phyloP scores from a whole-genome alignment of 192 early-diverging fungal genomes.

The Entomortierella chlamydospora region DNA sequence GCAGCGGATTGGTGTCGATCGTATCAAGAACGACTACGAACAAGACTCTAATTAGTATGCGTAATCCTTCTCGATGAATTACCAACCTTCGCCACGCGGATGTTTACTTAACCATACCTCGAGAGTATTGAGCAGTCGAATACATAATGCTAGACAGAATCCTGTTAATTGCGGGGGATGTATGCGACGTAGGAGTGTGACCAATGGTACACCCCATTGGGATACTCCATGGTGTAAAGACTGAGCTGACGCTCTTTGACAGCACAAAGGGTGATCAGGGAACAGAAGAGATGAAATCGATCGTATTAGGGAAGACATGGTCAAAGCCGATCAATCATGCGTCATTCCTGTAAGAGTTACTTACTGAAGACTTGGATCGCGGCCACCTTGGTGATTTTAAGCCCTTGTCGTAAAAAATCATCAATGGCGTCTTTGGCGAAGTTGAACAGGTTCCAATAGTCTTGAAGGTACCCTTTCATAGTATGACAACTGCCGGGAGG shows the following conservation, averaged over 20 bases:
- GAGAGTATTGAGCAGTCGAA: slow-evolving; percentile 21
- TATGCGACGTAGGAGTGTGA: slow-evolving; percentile 15
- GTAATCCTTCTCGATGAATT: too few relatives aligned
- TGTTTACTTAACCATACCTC: too few relatives aligned
- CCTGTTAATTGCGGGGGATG: slow-evolving; percentile 12
- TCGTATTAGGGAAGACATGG: background rate
- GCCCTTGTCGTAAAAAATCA: slow-evolving; percentile 10
- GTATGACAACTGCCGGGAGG: slow-evolving; percentile 18
- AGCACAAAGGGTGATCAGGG: slow-evolving; percentile 2
- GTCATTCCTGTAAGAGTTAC: slow-evolving; percentile 4
- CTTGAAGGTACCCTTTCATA: slow-evolving; percentile 15
- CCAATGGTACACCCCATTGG: slow-evolving; percentile 24
- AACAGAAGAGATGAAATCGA: background rate
- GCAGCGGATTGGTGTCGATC: too few relatives aligned
- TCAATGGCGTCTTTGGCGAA: slow-evolving; percentile 4
- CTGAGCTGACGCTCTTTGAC: slow-evolving; percentile 10
- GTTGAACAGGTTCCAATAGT: slow-evolving; percentile 27
- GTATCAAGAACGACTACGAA: too few relatives aligned
- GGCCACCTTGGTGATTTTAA: slow-evolving; percentile 15
- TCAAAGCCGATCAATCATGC: slow-evolving; percentile 8
- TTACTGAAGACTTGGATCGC: slow-evolving; percentile 20
- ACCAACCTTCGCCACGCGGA: too few relatives aligned
- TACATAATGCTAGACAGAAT: slow-evolving; percentile 15
- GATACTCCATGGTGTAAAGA: slow-evolving; percentile 20
- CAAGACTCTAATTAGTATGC: too few relatives aligned